Percentiles rank a stretch among this genome's conserved stretches.
These are phyloP conservation scores for Penicillium pulvis DNA, from an alignment of 495 filamentous ascomycete genomes.

Conservation along the genomic window DNA sequence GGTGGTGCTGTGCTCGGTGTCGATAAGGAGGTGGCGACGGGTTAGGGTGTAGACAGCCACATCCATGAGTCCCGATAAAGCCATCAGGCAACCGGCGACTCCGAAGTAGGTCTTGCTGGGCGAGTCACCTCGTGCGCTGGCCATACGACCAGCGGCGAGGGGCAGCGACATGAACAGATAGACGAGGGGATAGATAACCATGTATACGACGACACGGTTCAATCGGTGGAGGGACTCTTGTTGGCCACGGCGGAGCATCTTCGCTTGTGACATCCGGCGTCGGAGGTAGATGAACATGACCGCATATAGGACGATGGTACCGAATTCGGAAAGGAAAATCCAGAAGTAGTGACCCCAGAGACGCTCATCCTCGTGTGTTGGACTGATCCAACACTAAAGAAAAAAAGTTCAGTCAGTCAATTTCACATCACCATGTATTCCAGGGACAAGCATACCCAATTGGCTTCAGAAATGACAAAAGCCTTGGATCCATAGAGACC, in stretches of 20 bases:
- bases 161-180: slow-evolving; percentile 72
- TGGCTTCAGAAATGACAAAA: slow-evolving; percentile 55
- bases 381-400: slow-evolving; percentile 70
- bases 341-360: slow-evolving; percentile 76
- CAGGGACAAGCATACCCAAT: slow-evolving; percentile 37
- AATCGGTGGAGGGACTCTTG: slow-evolving; percentile 42
- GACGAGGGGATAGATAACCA: slow-evolving; percentile 74
- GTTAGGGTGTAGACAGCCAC: slow-evolving; percentile 66
- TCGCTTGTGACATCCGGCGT: slow-evolving; percentile 43
- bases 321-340: slow-evolving; percentile 69
- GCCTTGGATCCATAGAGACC: slow-evolving; percentile 52
- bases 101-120: slow-evolving; percentile 61
- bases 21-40: slow-evolving; percentile 39
- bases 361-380: slow-evolving; percentile 57
- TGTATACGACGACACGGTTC: slow-evolving; percentile 57
- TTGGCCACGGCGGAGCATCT: slow-evolving; percentile 33
- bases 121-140: slow-evolving; percentile 52
- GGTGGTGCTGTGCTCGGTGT: slow-evolving; percentile 38
- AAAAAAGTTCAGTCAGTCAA: slow-evolving; percentile 12
- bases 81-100: slow-evolving; percentile 68
- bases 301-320: slow-evolving; percentile 63
- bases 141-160: slow-evolving; percentile 68
- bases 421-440: neutral
- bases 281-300: slow-evolving; percentile 63
- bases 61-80: slow-evolving; percentile 70